Percentiles rank a stretch among this genome's conserved stretches.
These are phyloP conservation scores for sweet orange (Citrus sinensis) DNA, from an alignment of 345 rosid species.

Conservation along the genomic window DVS_A1.0 CM039169.1:2596501-2597000, in stretches of 20 bases:
- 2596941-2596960: background rate
- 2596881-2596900: background rate
- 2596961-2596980: constrained; percentile 36
- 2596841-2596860: background rate
- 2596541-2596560: no score
- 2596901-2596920: background rate
- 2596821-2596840: constrained; percentile 39
- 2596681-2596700: no score
- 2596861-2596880: background rate
- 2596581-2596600: no score
- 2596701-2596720: no score
- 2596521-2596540: no score
- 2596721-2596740: no score
- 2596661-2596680: no score
- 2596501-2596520: no score
- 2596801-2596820: constrained; percentile 57
- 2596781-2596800: background rate
- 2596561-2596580: no score
- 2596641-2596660: no score
- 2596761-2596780: constrained; percentile 16
- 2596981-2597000: background rate
- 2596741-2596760: background rate
- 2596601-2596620: no score
- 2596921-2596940: background rate
- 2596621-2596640: no score